Evolutionary conservation across 75 land plant genomes (phyloP).

Genomic region (Pseudotsuga menziesii): DNA sequence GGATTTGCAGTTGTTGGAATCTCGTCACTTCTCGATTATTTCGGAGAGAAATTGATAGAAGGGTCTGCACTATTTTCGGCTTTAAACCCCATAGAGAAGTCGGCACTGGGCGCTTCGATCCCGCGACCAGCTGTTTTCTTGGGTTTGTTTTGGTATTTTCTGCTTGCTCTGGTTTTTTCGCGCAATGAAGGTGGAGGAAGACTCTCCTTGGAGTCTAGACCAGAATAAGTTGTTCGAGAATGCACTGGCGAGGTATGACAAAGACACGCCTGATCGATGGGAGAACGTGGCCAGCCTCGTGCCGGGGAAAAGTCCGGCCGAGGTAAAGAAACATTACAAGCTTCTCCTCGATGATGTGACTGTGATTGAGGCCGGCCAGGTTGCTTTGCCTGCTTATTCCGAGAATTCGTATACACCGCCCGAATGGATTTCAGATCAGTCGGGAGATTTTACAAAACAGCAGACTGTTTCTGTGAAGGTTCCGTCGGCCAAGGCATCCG

Average conservation of each 20-base stretch:
- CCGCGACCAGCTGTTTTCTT: too few species aligned
- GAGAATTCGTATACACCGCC: constrained; percentile 6
- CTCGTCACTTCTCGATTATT: background rate
- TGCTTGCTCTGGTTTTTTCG: background rate
- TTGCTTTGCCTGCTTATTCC: constrained; percentile 29
- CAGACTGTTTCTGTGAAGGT: too few species aligned
- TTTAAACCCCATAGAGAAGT: too few species aligned
- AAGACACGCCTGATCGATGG: constrained; percentile 65
- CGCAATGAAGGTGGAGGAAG: constrained; percentile 2
- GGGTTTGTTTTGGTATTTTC: background rate
- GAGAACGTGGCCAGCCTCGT: constrained; percentile 57
- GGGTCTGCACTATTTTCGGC: too few species aligned
- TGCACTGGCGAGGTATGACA: constrained; percentile 48
- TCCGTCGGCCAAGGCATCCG: constrained; percentile 14
- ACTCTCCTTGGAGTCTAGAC: constrained; percentile 40
- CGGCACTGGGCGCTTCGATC: too few species aligned
- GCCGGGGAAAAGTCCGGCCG: constrained; percentile 64
- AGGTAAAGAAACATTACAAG: constrained; percentile 58
- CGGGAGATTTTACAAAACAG: background rate
- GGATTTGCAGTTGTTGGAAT: background rate
- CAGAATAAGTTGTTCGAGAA: constrained; percentile 73
- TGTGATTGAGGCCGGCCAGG: constrained; percentile 35
- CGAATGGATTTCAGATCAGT: background rate
- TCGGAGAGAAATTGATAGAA: too few species aligned
- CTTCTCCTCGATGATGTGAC: constrained; percentile 28